Percentiles rank a stretch among this genome's conserved stretches.
Evolutionary conservation across 805 yeast genomes (phyloP).

Genomic region (Sugiyamaella americana): DNA sequence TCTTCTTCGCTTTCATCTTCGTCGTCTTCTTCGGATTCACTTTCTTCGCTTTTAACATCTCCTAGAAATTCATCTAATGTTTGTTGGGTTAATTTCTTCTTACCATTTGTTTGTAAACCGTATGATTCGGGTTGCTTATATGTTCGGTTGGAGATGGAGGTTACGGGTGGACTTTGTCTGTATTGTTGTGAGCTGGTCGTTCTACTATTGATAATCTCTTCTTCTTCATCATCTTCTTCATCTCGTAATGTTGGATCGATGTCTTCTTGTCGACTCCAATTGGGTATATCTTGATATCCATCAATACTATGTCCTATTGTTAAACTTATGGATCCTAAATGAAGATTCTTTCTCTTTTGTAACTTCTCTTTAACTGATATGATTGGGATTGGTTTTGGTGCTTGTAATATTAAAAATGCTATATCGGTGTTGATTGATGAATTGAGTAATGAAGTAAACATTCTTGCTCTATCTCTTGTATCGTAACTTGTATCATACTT

Average conservation of each 20-base stretch:
- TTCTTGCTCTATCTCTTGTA: constrained; percentile 78
- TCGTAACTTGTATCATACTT: constrained; percentile 72
- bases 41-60: constrained; percentile 27
- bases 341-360: constrained; percentile 5
- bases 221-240: constrained; percentile 13
- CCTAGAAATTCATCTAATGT: constrained; percentile 84
- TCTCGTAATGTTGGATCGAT: constrained; percentile 32
- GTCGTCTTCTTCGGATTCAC: constrained; percentile 17
- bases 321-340: constrained; percentile 30
- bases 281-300: constrained; percentile 32
- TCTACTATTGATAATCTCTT: background rate
- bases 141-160: constrained; percentile 1
- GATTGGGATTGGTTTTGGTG: constrained; percentile 63
- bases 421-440: constrained; percentile 48
- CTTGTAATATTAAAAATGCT: constrained; percentile 66
- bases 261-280: constrained; percentile 41
- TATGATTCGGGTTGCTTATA: constrained; percentile 1
- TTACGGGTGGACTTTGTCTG: background rate
- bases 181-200: background rate
- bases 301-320: constrained; percentile 29
- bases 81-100: constrained; percentile 35
- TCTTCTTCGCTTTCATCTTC: constrained; percentile 20
- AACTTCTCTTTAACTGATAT: constrained; percentile 17
- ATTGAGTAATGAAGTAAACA: constrained; percentile 56
- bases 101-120: constrained; percentile 6